These are phyloP conservation scores for Fusarium brachygibbosum DNA, from an alignment of 2,329 filamentous ascomycete species.

Conservation along the genomic window DNA sequence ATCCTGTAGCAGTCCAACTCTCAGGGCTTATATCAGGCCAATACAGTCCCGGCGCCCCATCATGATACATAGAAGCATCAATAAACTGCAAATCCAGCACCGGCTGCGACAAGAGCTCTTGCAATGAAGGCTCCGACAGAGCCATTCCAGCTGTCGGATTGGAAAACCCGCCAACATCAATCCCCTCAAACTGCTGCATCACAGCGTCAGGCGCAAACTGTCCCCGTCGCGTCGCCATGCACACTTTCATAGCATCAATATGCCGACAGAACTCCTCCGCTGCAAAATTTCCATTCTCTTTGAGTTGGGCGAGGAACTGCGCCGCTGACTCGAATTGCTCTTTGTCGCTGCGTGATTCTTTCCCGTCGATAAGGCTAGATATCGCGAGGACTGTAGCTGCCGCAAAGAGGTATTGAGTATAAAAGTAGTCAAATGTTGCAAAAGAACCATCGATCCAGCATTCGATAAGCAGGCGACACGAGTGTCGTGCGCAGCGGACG, in stretches of 20 bases:
- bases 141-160: slow-evolving; percentile 54
- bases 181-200: slow-evolving; percentile 29
- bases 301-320: slow-evolving; percentile 56
- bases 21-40: slow-evolving; percentile 49
- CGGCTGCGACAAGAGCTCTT: slow-evolving; percentile 53
- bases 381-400: slow-evolving; percentile 60
- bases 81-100: slow-evolving; percentile 54
- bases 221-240: slow-evolving; percentile 44
- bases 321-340: slow-evolving; percentile 57
- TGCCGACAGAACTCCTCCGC: slow-evolving; percentile 60
- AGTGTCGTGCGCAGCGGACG: slow-evolving; percentile 60
- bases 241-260: slow-evolving; percentile 54
- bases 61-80: slow-evolving; percentile 49
- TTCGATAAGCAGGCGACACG: slow-evolving; percentile 57
- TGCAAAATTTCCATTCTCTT: slow-evolving; percentile 57
- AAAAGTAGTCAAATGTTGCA: slow-evolving; percentile 62
- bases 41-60: slow-evolving; percentile 43
- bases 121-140: slow-evolving; percentile 53
- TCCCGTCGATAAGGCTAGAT: slow-evolving; percentile 55
- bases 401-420: slow-evolving; percentile 63
- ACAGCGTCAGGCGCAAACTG: slow-evolving; percentile 27
- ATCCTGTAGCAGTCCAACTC: slow-evolving; percentile 41
- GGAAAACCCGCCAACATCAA: slow-evolving; percentile 37
- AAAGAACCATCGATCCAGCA: slow-evolving; percentile 63
- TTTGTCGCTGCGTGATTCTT: slow-evolving; percentile 53